phyloP scores from a whole-genome alignment of 2,329 filamentous ascomycete species.

The Leptosphaerulina australis region DNA sequence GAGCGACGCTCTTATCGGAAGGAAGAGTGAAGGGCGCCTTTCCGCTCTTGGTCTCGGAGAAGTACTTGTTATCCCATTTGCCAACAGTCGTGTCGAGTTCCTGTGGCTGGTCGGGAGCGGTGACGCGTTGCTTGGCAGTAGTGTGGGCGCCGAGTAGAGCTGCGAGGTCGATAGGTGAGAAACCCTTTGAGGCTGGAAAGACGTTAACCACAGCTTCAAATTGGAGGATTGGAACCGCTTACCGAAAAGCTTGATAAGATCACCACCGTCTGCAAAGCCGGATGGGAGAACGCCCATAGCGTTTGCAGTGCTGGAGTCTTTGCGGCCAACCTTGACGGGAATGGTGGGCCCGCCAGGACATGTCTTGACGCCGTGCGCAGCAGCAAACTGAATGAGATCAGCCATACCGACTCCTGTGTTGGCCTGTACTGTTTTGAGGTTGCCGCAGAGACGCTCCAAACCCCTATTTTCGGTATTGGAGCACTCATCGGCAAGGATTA shows the following conservation, averaged over 20 bases:
- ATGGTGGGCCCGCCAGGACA: constrained; percentile 45
- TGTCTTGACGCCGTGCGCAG: constrained; percentile 46
- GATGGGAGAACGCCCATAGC: constrained; percentile 34
- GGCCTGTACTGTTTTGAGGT: constrained; percentile 49
- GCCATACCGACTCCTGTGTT: constrained; percentile 48
- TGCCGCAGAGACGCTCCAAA: constrained; percentile 51
- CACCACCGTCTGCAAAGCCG: constrained; percentile 18
- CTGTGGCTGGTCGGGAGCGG: constrained; percentile 32
- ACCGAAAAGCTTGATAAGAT: constrained; percentile 42
- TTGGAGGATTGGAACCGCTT: background rate
- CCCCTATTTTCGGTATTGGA: constrained; percentile 51
- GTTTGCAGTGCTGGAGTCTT: constrained; percentile 35
- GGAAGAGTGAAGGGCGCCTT: constrained; percentile 39
- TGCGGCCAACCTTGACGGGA: constrained; percentile 43
- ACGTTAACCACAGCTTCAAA: background rate
- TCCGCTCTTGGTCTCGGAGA: constrained; percentile 38
- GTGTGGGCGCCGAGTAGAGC: constrained; percentile 49
- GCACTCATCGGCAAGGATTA: constrained; percentile 47
- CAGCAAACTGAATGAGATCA: constrained; percentile 48
- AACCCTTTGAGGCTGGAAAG: constrained; percentile 40
- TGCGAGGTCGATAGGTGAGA: constrained; percentile 46
- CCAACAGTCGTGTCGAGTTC: constrained; percentile 47
- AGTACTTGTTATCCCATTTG: constrained; percentile 47
- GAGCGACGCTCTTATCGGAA: constrained; percentile 38
- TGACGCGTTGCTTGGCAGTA: constrained; percentile 38